phyloP scores from a whole-genome alignment of 495 filamentous ascomycete genomes.

The Podospora anserina region DNA sequence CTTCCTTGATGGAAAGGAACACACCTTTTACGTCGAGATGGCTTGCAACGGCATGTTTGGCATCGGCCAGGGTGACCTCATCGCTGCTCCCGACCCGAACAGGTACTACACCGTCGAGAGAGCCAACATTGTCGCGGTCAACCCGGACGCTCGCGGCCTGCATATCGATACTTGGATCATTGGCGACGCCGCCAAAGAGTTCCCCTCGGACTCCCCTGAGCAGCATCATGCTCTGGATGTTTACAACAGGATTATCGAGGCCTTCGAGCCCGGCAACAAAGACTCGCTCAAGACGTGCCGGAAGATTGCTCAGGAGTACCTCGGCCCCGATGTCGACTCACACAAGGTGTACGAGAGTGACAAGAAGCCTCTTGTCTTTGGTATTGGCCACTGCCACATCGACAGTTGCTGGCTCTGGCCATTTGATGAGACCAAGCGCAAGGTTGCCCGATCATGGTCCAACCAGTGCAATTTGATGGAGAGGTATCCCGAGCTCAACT shows the following conservation, averaged over 20 bases:
- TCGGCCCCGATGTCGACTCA: constrained; percentile 78
- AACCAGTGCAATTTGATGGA: constrained; percentile 94
- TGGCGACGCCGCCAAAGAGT: constrained; percentile 79
- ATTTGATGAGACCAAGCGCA: constrained; percentile 97
- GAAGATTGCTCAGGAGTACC: constrained; percentile 74
- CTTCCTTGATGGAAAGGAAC: constrained; percentile 79
- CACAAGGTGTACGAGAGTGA: constrained; percentile 77
- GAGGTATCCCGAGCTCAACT: constrained; percentile 88
- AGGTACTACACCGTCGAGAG: constrained; percentile 69
- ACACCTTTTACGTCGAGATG: constrained; percentile 94
- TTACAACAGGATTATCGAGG: constrained; percentile 81
- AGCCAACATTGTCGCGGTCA: constrained; percentile 87
- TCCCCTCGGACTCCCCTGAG: constrained; percentile 77
- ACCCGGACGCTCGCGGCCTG: constrained; percentile 76
- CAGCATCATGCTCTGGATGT: constrained; percentile 79
- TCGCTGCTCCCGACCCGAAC: constrained; percentile 83
- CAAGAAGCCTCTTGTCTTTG: constrained; percentile 72
- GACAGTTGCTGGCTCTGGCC: constrained; percentile 99
- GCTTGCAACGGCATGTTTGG: constrained; percentile 99
- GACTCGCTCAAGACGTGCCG: constrained; percentile 74
- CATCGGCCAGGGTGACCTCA: constrained; percentile 78
- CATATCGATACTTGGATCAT: constrained; percentile 96
- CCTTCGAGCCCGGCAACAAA: constrained; percentile 76
- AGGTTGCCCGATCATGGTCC: constrained; percentile 93
- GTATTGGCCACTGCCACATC: constrained; percentile 94